Percentiles rank a stretch among this genome's conserved stretches.
Evolutionary conservation across 768 basidiomycete species (phyloP).

Genomic region (Tephrocybe rancida): DNA sequence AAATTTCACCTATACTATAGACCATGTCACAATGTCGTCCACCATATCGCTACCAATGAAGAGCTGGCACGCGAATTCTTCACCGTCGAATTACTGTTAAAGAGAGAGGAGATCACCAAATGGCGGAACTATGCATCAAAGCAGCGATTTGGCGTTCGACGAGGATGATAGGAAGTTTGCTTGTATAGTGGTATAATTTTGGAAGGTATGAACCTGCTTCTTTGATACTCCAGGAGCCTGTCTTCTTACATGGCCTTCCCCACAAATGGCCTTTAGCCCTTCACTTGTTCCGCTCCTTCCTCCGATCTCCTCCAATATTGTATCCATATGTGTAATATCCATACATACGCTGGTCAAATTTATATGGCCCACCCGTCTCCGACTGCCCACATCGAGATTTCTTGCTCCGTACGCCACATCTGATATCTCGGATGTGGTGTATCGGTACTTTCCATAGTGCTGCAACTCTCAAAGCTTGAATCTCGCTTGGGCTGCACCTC

Average conservation of each 20-base stretch:
- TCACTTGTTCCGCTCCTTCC: too few relatives aligned
- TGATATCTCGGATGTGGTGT: constrained; percentile 4
- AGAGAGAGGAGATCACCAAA: constrained; percentile 55
- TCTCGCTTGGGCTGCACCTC: background rate
- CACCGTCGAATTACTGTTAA: constrained; percentile 50
- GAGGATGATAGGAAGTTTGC: constrained; percentile 15
- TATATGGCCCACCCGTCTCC: background rate
- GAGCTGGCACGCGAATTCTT: constrained; percentile 52
- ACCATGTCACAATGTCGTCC: constrained; percentile 55
- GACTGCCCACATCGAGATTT: background rate
- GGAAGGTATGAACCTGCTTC: too few relatives aligned
- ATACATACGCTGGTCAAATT: background rate
- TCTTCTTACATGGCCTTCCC: too few relatives aligned
- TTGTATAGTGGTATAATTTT: too few relatives aligned
- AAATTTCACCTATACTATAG: constrained; percentile 24
- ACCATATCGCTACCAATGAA: constrained; percentile 51
- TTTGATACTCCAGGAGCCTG: too few relatives aligned
- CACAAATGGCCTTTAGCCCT: too few relatives aligned
- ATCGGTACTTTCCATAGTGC: background rate
- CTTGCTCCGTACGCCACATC: constrained; percentile 2
- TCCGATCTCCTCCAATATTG: background rate
- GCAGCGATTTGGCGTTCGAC: constrained; percentile 36
- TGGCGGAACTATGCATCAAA: constrained; percentile 59
- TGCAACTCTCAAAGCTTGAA: background rate
- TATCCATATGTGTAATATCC: background rate